Percentiles rank a stretch among this genome's conserved stretches.
phyloP scores from a whole-genome alignment of 192 early-diverging fungal genomes.

The Backusella liffmaniae region DNA sequence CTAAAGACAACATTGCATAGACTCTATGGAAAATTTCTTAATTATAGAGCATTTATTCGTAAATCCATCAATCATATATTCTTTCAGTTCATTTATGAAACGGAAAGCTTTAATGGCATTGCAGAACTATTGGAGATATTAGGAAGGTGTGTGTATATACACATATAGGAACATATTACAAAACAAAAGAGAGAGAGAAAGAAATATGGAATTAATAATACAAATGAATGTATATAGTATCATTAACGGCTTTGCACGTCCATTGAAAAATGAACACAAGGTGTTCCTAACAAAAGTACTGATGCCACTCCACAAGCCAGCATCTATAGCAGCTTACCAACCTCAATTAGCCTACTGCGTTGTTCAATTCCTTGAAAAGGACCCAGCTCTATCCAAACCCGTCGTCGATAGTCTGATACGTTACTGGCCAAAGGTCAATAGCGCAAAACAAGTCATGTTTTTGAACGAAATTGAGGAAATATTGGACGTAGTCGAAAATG shows the following conservation, averaged over 20 bases:
- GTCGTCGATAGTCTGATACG: constrained; percentile 87
- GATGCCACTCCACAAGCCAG: constrained; percentile 95
- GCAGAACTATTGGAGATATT: constrained; percentile 98
- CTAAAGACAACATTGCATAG: constrained; percentile 97
- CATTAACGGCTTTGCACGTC: constrained; percentile 99
- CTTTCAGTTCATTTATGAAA: constrained; percentile 97
- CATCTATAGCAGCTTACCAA: constrained; percentile 92
- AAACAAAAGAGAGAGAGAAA: constrained; percentile 16
- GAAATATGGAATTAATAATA: not conserved
- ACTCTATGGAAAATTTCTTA: constrained; percentile 98
- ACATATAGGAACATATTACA: not conserved
- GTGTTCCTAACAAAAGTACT: constrained; percentile 91
- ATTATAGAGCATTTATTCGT: constrained; percentile 95
- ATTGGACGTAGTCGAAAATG: constrained; percentile 90
- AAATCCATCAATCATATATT: constrained; percentile 98
- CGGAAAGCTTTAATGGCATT: constrained; percentile 95
- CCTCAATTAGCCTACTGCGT: constrained; percentile 98
- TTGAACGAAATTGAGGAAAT: constrained; percentile 98
- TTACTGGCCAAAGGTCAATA: constrained; percentile 99
- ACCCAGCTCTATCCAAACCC: constrained; percentile 90
- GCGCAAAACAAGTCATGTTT: constrained; percentile 99
- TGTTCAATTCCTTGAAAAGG: constrained; percentile 99
- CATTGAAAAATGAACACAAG: constrained; percentile 99
- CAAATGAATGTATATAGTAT: constrained; percentile 61
- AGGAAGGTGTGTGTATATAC: constrained; percentile 69